A percentile compares a stretch with the other conserved stretches of the same genome.
Evolutionary conservation across 495 filamentous ascomycete genomes (phyloP).

Genomic region (Lasiosphaeris hirsuta): DNA sequence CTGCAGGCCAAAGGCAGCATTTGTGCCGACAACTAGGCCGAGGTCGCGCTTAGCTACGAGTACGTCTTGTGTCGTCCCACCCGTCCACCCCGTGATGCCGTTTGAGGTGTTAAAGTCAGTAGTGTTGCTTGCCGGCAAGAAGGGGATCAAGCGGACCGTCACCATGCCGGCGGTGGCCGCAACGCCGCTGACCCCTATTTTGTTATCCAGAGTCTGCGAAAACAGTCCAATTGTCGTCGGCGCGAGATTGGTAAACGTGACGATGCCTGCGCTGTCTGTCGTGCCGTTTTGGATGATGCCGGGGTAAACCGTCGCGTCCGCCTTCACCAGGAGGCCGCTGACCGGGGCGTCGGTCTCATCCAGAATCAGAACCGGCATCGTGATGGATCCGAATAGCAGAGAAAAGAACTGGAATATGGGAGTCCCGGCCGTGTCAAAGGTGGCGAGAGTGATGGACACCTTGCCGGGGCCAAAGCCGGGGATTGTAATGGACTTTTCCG

Average conservation of each 20-base stretch:
- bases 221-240: neutral
- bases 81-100: neutral
- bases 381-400: neutral
- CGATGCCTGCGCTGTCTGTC: neutral
- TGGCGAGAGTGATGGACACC: neutral
- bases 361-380: neutral
- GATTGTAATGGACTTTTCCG: too few species aligned
- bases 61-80: neutral
- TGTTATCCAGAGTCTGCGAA: neutral
- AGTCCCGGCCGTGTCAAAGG: neutral
- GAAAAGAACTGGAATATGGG: neutral
- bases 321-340: neutral
- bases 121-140: neutral
- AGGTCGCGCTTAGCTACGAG: neutral
- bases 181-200: neutral
- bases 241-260: neutral
- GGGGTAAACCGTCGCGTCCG: neutral
- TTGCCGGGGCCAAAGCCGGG: neutral
- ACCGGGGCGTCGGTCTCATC: neutral
- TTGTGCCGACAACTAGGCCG: neutral
- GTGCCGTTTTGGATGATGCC: neutral
- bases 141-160: neutral
- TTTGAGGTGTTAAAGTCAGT: neutral
- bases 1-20: neutral
- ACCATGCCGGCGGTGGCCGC: neutral